Base-by-base conservation (phyloP, 768 basidiomycete genomes). In the Dioszegia aurantiaca region DNA sequence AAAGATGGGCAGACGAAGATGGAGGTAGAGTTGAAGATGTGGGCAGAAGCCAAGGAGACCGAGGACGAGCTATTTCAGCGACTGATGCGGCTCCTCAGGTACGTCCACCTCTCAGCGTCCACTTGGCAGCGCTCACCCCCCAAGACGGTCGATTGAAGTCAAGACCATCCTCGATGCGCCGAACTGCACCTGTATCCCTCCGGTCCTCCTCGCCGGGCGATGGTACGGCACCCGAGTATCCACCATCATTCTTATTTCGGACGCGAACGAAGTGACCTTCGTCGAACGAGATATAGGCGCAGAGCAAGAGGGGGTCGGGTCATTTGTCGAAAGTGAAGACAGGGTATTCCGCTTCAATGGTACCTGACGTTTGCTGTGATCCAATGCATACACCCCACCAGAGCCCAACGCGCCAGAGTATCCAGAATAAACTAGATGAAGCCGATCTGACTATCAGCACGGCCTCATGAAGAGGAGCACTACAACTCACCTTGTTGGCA, bases 401-500 rank as follows among this genome's bases (percentile, higher is more conserved):
- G 46, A 27, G 31, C n/a, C n/a, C 33, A 33, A 33, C 33, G 33
- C 33, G n/a, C 39, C 17, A 19, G 27, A 21, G 52, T 23, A 47
- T 12, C 19, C 19, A 42, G 30, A 55, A 62, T n/a, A 61, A 67
- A 53, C 83, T 85, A 92, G 80, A 93, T 93, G 84, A 93, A 92
- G 68, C 90, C 90, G 79, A 93, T 93, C 90, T 92, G 61, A n/a
- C 21, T 19, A 46, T 51, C 27, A 54, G 47, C 39, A 36, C 8
- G 28, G 40, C 26, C 40, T 56, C 41, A 55, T 19, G 6, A 55
- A 23, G 5, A 33, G 42, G 31, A 24, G 41, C 21, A 49, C 42
- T 24, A 17, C 19, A 43, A 51, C 79, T 49, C 54, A 91, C 89
- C 87, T 91, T 93, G 87, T 97, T 97, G 61, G 93, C 93, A 56